Base-by-base conservation (phyloP, 2,329 filamentous ascomycete species). In the Acephala macrosclerotiorum region DNA sequence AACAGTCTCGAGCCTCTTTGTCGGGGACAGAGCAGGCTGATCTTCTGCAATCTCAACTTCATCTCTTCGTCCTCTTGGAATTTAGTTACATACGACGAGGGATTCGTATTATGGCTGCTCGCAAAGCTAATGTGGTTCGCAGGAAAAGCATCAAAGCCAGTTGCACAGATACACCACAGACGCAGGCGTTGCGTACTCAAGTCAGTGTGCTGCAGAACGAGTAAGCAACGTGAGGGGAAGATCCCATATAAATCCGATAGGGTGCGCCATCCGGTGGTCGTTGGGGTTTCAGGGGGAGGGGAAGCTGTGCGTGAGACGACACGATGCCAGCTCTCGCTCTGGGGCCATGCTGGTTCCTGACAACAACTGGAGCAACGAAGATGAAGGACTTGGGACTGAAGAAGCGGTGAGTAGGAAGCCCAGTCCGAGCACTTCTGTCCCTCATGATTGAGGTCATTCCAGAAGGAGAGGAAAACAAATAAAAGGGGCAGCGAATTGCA, bases 271-370 rank as follows among this genome's bases (percentile, higher is more conserved):
- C 40, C 40, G 29, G 51, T 62, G 57, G 33, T 60, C 20, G 29
- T 45, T 36, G 35, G 51, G 58, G 67, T 66, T 69, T 67, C 65
- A 67, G 66, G 57, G 58, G 60, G 67, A 69, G 67, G 67, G 67
- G 65, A 61, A 67, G 63, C 65, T 66, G 29, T 33, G 26, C 55
- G 26, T 53, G 33, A 42, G 58, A 25, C 47, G 7, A 25, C 22
- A 14, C 20, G 25, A 49, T 38, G 33, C n/a, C 59, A 53, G 36
- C 12, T 40, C 20, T 61, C 26, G 25, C 45, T 8, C 14, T 29
- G 33, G n/a, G 35, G 7, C 26, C 11, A 60, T 61, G 63, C 53
- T 47, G 49, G 47, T 40, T 61, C 40, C 58, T 58, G 63, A 65
- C 2, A 49, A 2, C 45, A 11, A 18, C 42, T 45, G 18, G 18